Percentiles rank a stretch among this genome's conserved stretches.
phyloP scores from a whole-genome alignment of 2,329 filamentous ascomycete genomes.

The Pseudogymnoascus sp. region DNA sequence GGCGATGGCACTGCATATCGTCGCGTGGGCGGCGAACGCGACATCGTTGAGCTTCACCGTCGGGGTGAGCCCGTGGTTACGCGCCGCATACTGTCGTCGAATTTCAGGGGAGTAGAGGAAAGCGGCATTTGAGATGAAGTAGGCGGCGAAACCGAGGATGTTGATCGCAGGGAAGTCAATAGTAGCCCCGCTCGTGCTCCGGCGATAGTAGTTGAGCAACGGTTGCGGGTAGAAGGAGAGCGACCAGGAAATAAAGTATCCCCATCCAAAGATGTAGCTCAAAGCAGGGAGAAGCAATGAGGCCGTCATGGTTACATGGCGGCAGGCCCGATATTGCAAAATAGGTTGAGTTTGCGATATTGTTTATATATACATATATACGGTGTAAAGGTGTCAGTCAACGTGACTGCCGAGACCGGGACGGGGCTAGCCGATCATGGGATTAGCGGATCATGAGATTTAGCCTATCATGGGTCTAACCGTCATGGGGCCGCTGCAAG shows the following conservation, averaged over 20 bases:
- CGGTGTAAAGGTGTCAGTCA: background rate
- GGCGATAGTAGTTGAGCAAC: constrained; percentile 69
- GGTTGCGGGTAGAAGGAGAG: constrained; percentile 90
- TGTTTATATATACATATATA: background rate
- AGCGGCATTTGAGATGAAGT: constrained; percentile 65
- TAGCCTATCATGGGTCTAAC: background rate
- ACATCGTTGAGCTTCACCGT: constrained; percentile 89
- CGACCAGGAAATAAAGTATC: constrained; percentile 74
- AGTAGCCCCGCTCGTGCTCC: constrained; percentile 74
- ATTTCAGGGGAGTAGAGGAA: constrained; percentile 78
- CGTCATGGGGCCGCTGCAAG: constrained; percentile 3
- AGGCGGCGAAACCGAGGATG: constrained; percentile 62
- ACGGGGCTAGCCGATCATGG: background rate
- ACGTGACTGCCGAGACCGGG: background rate
- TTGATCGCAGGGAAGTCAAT: constrained; percentile 84
- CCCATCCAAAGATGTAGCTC: constrained; percentile 63
- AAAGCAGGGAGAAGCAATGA: constrained; percentile 41
- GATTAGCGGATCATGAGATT: background rate
- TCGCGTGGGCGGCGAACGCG: constrained; percentile 76
- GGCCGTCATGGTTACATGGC: constrained; percentile 20
- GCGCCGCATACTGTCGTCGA: constrained; percentile 73
- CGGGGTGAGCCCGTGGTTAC: constrained; percentile 68
- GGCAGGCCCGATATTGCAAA: background rate
- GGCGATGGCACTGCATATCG: constrained; percentile 64
- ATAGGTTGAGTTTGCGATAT: background rate